phyloP scores from a whole-genome alignment of 2,329 filamentous ascomycete genomes.

The Aureobasidium uvarum region DNA sequence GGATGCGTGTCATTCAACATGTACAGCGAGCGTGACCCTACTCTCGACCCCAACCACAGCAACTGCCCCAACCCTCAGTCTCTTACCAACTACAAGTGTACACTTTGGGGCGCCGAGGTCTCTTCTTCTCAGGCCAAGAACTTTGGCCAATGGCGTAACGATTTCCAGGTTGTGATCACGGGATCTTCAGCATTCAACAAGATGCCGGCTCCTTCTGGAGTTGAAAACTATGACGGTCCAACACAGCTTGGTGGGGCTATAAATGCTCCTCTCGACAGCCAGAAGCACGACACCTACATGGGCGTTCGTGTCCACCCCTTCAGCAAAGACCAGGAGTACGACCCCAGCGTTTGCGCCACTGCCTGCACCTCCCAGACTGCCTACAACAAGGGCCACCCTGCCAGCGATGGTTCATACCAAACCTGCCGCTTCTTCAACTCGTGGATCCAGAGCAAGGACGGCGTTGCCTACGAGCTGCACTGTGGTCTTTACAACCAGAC shows the following conservation, averaged over 20 bases:
- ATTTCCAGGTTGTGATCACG: slow-evolving; percentile 44
- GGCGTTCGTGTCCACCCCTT: slow-evolving; percentile 29
- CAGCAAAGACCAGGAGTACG: slow-evolving; percentile 28
- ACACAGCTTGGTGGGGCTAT: slow-evolving; percentile 38
- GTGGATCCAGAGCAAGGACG: slow-evolving; percentile 44
- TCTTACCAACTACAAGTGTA: slow-evolving; percentile 40
- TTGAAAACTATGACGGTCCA: slow-evolving; percentile 32
- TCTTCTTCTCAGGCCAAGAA: slow-evolving; percentile 37
- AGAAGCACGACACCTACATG: slow-evolving; percentile 30
- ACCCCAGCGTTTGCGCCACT: slow-evolving; percentile 32
- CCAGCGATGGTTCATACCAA: slow-evolving; percentile 28
- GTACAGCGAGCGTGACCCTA: slow-evolving; percentile 41
- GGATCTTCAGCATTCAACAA: slow-evolving; percentile 44
- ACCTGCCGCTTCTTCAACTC: slow-evolving; percentile 40
- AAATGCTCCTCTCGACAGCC: slow-evolving; percentile 34
- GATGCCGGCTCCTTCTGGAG: slow-evolving; percentile 29
- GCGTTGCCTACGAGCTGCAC: slow-evolving; percentile 40
- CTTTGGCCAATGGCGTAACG: slow-evolving; percentile 37
- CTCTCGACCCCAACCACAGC: slow-evolving; percentile 35
- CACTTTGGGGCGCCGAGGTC: slow-evolving; percentile 39
- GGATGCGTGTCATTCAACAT: slow-evolving; percentile 41
- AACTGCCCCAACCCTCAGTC: slow-evolving; percentile 40
- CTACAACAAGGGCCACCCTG: slow-evolving; percentile 34
- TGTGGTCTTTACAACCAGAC: slow-evolving; percentile 41
- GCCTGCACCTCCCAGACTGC: slow-evolving; percentile 32